Percentiles rank a stretch among this genome's conserved stretches.
These are phyloP conservation scores for Pleurotus djamor DNA, from an alignment of 768 basidiomycete species.

Conservation along the genomic window DNA sequence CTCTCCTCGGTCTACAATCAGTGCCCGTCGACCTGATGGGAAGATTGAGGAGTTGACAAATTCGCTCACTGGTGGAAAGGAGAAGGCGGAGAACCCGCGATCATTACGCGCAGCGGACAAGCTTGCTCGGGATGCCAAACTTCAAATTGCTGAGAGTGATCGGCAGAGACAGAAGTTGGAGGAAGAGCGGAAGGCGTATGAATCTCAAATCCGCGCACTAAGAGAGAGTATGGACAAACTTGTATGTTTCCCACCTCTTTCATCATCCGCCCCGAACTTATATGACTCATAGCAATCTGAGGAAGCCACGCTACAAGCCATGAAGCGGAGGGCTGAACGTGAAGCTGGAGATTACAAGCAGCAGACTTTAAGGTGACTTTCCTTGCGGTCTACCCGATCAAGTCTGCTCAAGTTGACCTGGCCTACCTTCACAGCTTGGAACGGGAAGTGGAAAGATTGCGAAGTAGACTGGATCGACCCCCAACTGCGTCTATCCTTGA, in stretches of 20 bases:
- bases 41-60: conserved; percentile 72
- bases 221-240: conserved; percentile 58
- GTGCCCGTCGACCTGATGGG: conserved; percentile 60
- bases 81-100: conserved; percentile 45
- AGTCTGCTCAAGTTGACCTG: conserved; percentile 3
- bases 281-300: conserved; percentile 55
- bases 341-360: conserved; percentile 76
- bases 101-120: conserved; percentile 29
- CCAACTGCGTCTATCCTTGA: conserved; percentile 28
- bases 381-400: not conserved
- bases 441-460: conserved; percentile 66
- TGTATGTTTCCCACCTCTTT: conserved; percentile 37
- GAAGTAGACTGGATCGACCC: conserved; percentile 62
- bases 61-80: conserved; percentile 47
- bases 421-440: conserved; percentile 42
- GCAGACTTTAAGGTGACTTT: conserved; percentile 59
- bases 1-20: conserved; percentile 54
- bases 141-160: conserved; percentile 59
- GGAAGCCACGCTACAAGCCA: conserved; percentile 64
- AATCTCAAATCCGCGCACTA: conserved; percentile 53
- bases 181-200: conserved; percentile 61
- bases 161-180: conserved; percentile 61
- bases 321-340: conserved; percentile 74
- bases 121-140: conserved; percentile 46
- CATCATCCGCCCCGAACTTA: conserved; percentile 1